Evolutionary conservation across 2,329 filamentous ascomycete genomes (phyloP).

Genomic region (Cordyceps cicadae): DNA sequence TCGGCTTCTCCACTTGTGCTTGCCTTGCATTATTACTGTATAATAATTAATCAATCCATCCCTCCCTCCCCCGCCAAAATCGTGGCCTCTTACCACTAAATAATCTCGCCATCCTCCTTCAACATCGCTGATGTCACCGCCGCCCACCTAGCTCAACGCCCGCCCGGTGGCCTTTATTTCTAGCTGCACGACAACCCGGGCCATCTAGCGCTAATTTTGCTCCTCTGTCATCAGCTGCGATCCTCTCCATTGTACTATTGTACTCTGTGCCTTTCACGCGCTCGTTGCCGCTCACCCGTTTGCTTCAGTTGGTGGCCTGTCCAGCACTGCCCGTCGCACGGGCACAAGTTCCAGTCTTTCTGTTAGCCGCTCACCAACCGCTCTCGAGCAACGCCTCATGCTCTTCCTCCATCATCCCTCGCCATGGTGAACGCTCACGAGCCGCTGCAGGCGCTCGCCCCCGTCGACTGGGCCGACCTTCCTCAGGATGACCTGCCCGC

Average conservation of each 20-base stretch:
- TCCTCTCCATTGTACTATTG: not conserved
- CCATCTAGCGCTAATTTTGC: not conserved
- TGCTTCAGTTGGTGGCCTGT: not conserved
- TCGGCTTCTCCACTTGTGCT: not conserved
- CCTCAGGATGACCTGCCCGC: conserved; percentile 39
- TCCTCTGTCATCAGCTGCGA: not conserved
- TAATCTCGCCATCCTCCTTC: not conserved
- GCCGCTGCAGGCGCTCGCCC: conserved; percentile 48
- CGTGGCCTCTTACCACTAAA: not conserved
- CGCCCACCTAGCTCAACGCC: not conserved
- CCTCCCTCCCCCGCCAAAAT: conserved; percentile 6
- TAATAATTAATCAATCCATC: too few species aligned
- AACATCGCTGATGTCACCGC: not conserved
- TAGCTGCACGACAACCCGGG: not conserved
- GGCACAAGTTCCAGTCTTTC: not conserved
- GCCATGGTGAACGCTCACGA: conserved; percentile 51
- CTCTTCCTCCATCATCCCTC: not conserved
- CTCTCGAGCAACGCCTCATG: not conserved
- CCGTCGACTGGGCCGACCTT: conserved; percentile 43
- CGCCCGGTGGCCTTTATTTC: not conserved
- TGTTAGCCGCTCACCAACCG: not conserved
- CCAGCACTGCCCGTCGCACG: not conserved
- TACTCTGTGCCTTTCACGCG: not conserved
- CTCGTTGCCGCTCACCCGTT: not conserved
- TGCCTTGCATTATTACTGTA: too few species aligned